Evolutionary conservation across 2,329 filamentous ascomycete genomes (phyloP), one percentile per base, ranked within the genome.

Genomic region (Xylaria sp.): DNA sequence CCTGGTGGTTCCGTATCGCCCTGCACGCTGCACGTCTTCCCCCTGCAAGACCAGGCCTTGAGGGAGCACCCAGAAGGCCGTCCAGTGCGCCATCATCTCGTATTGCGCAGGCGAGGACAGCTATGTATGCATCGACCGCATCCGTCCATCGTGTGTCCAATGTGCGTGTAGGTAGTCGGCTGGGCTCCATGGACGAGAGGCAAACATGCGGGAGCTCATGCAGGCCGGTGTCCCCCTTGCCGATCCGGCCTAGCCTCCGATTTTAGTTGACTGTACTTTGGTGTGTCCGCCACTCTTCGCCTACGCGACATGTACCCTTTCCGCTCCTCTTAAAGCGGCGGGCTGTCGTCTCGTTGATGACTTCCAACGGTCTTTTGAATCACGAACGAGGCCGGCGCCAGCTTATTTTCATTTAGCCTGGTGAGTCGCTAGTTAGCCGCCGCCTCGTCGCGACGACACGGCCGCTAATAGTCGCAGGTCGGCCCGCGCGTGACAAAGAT

Each of bases 281-380:
- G 45, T 22, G 48, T 16, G 24, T 13, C 46, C 21, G 20, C 37
- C 39, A 44, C 16, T 20, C 22, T 26, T 19, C 29, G 26, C 17
- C 38, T 21, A 19, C 6, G 39, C 37, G 29, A 42, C 21, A 48
- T 19, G 41, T 47, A 44, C 13, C 39, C 34, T 8, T 16, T 16
- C 21, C 2, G 3, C 4, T 42, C 24, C 7, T 42, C 21, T 42
- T 42, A 48, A 47, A 48, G 24, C 29, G 54, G 41, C 38, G 8
- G 48, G 26, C 29, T 22, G 24, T 53, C 50, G 53, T 44, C 53
- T 50, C 50, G 57, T 50, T 54, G 43, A 49, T 50, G 44, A 24
- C 38, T 54, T 51, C 22, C 47, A 53, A 38, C 39, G 24, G 29
- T 13, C 29, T 13, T 11, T 13, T 13, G 16, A 13, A 34, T 34